Percentiles rank a stretch among this genome's conserved stretches.
Conservation (phyloP, 345 rosid species). For the Salix caprea region DNA sequence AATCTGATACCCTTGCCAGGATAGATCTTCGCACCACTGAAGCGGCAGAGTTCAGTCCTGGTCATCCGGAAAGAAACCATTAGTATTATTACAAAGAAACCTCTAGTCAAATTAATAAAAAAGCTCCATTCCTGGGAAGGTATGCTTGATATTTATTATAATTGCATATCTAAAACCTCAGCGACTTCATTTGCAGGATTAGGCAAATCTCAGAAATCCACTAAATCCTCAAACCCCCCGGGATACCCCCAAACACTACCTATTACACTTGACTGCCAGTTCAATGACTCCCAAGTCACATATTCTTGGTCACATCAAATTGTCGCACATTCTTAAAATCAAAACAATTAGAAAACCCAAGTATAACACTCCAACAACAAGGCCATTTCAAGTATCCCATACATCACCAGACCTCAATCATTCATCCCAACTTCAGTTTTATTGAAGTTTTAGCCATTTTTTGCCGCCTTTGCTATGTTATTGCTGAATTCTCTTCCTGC, state of each 20-base stretch:
- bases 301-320: neutral
- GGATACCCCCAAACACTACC: neutral
- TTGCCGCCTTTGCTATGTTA: neutral
- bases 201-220: neutral
- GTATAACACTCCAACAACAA: neutral
- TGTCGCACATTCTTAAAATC: neutral
- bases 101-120: neutral
- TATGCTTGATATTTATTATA: neutral
- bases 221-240: neutral
- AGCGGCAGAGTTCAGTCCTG: conserved; percentile 71
- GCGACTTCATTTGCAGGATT: neutral
- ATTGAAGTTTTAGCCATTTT: neutral
- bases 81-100: neutral
- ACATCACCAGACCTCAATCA: neutral
- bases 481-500: neutral
- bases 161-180: neutral
- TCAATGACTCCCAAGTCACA: neutral
- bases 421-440: neutral
- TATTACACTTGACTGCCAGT: neutral
- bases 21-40: conserved; percentile 69
- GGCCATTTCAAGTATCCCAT: neutral
- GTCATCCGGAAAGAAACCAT: neutral
- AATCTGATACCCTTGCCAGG: conserved; percentile 73
- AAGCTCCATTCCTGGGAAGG: neutral
- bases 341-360: neutral